phyloP scores from a whole-genome alignment of 2,329 filamentous ascomycete genomes.

The Neofusicoccum umdonicola region DNA sequence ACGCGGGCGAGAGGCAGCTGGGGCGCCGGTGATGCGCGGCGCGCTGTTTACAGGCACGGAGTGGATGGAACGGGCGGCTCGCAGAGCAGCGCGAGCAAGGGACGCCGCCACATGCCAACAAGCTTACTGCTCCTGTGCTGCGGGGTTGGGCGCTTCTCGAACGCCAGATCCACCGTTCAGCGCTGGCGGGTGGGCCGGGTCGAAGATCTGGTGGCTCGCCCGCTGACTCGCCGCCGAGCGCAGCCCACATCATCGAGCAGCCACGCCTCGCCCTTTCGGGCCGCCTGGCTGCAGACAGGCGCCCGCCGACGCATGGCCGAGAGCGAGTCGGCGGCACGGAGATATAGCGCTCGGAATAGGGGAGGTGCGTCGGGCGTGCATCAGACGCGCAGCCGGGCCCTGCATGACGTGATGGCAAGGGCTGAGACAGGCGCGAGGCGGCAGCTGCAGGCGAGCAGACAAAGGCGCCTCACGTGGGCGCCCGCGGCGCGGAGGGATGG shows the following conservation, averaged over 20 bases:
- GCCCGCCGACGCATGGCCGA: constrained; percentile 11
- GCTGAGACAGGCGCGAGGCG: not conserved
- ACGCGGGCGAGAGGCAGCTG: not conserved
- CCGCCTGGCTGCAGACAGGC: not conserved
- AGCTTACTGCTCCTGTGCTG: not conserved
- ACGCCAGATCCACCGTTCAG: not conserved
- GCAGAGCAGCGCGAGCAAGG: not conserved
- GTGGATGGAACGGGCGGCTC: not conserved
- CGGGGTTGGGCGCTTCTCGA: constrained; percentile 3
- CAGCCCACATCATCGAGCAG: not conserved
- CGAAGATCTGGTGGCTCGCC: constrained; percentile 10
- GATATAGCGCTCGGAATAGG: not conserved
- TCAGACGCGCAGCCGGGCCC: not conserved
- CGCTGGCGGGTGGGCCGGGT: not conserved
- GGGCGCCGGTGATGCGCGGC: not conserved
- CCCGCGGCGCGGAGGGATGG: not conserved
- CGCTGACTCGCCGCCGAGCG: not conserved
- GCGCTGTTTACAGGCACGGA: not conserved
- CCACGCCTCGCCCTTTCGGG: not conserved
- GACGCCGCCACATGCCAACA: not conserved
- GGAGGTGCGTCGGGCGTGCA: not conserved
- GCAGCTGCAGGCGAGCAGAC: constrained; percentile 3
- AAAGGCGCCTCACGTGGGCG: constrained; percentile 11
- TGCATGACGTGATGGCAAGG: constrained; percentile 8
- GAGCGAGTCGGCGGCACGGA: not conserved